Evolutionary conservation across 2,329 filamentous ascomycete species (phyloP), one percentile per base, ranked within the genome.

Genomic region (Pseudocercospora pini-densiflorae): DNA sequence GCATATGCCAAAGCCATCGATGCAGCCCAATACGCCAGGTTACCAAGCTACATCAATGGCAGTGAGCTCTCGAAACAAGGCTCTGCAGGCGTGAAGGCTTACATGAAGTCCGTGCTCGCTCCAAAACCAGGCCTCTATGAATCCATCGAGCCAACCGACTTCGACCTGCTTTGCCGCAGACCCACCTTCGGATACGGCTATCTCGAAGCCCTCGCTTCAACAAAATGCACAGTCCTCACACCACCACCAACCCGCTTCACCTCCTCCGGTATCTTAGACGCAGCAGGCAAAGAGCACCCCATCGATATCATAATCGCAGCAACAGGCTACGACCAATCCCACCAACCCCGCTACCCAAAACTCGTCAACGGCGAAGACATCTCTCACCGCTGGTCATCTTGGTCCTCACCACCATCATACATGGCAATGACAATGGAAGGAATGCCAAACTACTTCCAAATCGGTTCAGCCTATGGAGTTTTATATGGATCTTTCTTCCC

Each of bases 401-500:
- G 43, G 5, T 31, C 23, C 36, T 62, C 59, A 16, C 64, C 66
- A 6, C 68, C 66, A 7, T 64, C 66, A 5, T 71, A 71, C 64
- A 71, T 71, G 68, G 66, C 63, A 8, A 12, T 70, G 2, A 64
- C 61, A 27, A 59, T 67, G 16, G 69, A 68, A 47, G 60, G 62
- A 29, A 68, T 71, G 64, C 68, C 70, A 12, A 71, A 71, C 33
- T 71, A 70, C 62, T 71, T 71, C 63, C 66, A 68, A 27, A 58
- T 64, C 9, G 60, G 59, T 12, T 62, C 66, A 14, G 68, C 66
- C 14, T 72, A 67, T 36, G 64, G 61, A 7, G 66, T 63, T 9
- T 47, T 68, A 7, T 61, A 69, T 59, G 64, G 68, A 29, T 67
- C 61, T 60, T 71, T 65, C 61, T 70, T 65, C 59, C 67, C 66